Percentiles rank a stretch among this genome's conserved stretches.
phyloP scores from a whole-genome alignment of 768 basidiomycete species.

The Termitomyces sp. region DNA sequence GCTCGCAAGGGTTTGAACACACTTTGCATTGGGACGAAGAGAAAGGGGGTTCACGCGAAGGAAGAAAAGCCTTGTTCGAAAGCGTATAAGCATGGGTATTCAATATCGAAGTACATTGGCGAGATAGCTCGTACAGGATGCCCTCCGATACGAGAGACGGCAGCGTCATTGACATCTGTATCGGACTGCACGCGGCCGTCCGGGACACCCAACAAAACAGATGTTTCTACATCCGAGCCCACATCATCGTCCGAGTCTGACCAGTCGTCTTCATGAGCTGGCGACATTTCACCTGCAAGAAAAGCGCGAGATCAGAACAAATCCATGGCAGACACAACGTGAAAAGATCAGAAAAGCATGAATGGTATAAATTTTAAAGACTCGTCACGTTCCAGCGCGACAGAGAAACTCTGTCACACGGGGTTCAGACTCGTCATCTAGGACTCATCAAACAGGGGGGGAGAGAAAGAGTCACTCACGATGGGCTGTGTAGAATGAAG shows the following conservation, averaged over 20 bases:
- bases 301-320: slow-evolving; percentile 19
- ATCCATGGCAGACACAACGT: slow-evolving; percentile 18
- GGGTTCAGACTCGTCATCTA: slow-evolving; percentile 83
- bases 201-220: slow-evolving; percentile 77
- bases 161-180: slow-evolving; percentile 67
- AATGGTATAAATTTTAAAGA: slow-evolving; percentile 72
- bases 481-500: slow-evolving; percentile 16
- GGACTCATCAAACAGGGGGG: slow-evolving; percentile 35
- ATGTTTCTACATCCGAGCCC: slow-evolving; percentile 57
- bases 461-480: slow-evolving; percentile 21
- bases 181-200: slow-evolving; percentile 64
- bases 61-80: slow-evolving; percentile 68
- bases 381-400: slow-evolving; percentile 59
- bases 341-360: slow-evolving; percentile 82
- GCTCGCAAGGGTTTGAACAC: slow-evolving; percentile 74
- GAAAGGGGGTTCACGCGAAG: slow-evolving; percentile 57
- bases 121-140: slow-evolving; percentile 74
- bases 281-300: slow-evolving; percentile 34
- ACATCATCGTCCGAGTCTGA: slow-evolving; percentile 79
- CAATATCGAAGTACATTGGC: slow-evolving; percentile 46
- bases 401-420: slow-evolving; percentile 59
- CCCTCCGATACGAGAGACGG: slow-evolving; percentile 89
- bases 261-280: slow-evolving; percentile 57
- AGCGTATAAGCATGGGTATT: slow-evolving; percentile 45
- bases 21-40: slow-evolving; percentile 68